phyloP scores from a whole-genome alignment of 192 early-diverging fungal species.

The Linnemannia hyalina region DNA sequence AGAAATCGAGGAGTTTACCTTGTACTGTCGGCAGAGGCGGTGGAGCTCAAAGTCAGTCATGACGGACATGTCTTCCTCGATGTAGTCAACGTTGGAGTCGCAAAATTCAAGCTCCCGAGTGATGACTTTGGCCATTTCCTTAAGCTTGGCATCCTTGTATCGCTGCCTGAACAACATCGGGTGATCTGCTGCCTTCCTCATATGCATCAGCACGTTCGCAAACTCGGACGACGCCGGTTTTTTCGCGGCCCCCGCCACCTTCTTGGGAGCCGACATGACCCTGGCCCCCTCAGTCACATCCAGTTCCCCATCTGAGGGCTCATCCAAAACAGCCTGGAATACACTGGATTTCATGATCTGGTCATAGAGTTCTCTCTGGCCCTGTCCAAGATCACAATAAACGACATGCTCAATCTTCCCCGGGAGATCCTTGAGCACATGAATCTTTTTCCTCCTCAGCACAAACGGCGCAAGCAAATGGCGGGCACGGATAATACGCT shows the following conservation, averaged over 20 bases:
- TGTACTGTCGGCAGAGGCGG: conserved; percentile 70
- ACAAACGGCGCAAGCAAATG: conserved; percentile 93
- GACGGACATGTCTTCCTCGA: conserved; percentile 89
- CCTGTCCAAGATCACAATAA: conserved; percentile 59
- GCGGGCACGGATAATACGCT: conserved; percentile 83
- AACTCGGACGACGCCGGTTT: conserved; percentile 34
- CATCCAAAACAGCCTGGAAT: conserved; percentile 20
- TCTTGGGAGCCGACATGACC: conserved; percentile 28
- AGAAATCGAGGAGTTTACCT: conserved; percentile 44
- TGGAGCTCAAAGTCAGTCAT: conserved; percentile 92
- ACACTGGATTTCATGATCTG: conserved; percentile 52
- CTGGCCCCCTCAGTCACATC: conserved; percentile 29
- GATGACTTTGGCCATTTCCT: conserved; percentile 77
- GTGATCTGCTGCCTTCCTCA: conserved; percentile 90
- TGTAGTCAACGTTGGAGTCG: conserved; percentile 78
- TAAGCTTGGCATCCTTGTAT: conserved; percentile 69
- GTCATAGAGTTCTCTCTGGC: conserved; percentile 70
- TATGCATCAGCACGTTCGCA: conserved; percentile 79
- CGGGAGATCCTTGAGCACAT: conserved; percentile 77
- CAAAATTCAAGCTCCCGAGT: conserved; percentile 80
- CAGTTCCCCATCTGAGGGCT: not conserved
- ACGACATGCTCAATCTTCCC: conserved; percentile 69
- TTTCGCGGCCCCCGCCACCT: conserved; percentile 7
- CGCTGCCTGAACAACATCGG: conserved; percentile 80
- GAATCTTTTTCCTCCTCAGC: conserved; percentile 81